A percentile compares a stretch with the other conserved stretches of the same genome.
These are phyloP conservation scores for Coccomyxa subellipsoidea DNA, from an alignment of 163 green algal species.

Conservation along the genomic window DNA sequence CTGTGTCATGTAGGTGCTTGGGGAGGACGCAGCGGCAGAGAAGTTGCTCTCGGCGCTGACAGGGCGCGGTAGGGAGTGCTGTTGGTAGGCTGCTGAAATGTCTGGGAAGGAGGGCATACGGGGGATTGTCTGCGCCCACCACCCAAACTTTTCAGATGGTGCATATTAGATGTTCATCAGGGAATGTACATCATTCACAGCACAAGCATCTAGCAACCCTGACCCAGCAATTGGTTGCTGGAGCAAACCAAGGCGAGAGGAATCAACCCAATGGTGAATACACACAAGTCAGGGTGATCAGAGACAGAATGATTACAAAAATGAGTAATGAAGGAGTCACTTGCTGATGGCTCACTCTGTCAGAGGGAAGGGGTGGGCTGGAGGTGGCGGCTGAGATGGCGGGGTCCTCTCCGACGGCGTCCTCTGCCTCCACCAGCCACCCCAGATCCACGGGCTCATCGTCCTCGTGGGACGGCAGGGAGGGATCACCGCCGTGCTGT, in stretches of 20 bases:
- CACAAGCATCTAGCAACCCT: too few species aligned
- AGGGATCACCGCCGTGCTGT: too few species aligned
- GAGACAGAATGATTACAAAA: too few species aligned
- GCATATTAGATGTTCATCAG: not conserved
- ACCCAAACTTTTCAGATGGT: not conserved
- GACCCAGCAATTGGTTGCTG: too few species aligned
- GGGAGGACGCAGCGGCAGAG: not conserved
- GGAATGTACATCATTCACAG: too few species aligned
- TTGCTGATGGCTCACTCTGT: not conserved
- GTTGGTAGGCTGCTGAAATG: not conserved
- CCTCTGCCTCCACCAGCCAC: not conserved
- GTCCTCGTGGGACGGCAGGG: not conserved
- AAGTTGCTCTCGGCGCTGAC: not conserved
- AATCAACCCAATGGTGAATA: too few species aligned
- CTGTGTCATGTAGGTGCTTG: not conserved
- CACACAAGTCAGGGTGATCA: too few species aligned
- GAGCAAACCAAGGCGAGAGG: too few species aligned
- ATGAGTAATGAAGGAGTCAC: not conserved
- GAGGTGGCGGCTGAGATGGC: not conserved
- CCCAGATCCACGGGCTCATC: not conserved
- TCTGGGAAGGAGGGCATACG: not conserved
- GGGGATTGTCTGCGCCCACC: not conserved
- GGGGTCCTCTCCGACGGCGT: not conserved
- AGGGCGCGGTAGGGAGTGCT: not conserved
- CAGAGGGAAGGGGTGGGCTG: not conserved